Percentiles rank a stretch among this genome's conserved stretches.
Evolutionary conservation across 306 rosid species (phyloP).

Genomic region (Trifolium subterraneum): DNA sequence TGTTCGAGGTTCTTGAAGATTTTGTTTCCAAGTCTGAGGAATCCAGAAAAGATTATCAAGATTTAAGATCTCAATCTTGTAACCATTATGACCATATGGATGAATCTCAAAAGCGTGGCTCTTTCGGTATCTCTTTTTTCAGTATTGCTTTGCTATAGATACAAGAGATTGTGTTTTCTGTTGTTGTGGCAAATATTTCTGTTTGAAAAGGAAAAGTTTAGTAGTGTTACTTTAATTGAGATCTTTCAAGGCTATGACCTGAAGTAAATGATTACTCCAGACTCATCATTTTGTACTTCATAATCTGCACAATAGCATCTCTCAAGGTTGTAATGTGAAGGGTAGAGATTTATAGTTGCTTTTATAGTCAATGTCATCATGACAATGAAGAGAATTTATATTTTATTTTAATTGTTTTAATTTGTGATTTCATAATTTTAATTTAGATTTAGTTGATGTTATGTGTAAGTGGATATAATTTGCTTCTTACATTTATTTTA

Average conservation of each 20-base stretch:
- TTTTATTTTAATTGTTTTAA: neutral
- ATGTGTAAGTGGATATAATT: neutral
- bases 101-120: slow-evolving; percentile 59
- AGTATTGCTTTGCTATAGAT: slow-evolving; percentile 4
- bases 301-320: no score
- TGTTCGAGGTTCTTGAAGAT: slow-evolving; percentile 87
- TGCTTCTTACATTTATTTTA: neutral
- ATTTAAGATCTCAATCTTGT: slow-evolving; percentile 71
- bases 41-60: slow-evolving; percentile 60
- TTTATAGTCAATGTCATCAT: neutral
- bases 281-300: neutral
- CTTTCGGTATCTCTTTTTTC: slow-evolving; percentile 7
- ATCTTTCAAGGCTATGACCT: no score
- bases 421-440: neutral
- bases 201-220: neutral
- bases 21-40: slow-evolving; percentile 62
- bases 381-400: neutral
- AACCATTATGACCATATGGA: slow-evolving; percentile 57
- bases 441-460: neutral
- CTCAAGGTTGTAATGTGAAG: no score
- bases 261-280: neutral
- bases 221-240: no score
- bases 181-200: neutral
- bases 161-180: neutral
- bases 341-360: no score